Evolutionary conservation across 129 eudicot genomes (phyloP), one percentile per base, ranked within the genome.

Genomic region (Ambrosia trifida): DNA sequence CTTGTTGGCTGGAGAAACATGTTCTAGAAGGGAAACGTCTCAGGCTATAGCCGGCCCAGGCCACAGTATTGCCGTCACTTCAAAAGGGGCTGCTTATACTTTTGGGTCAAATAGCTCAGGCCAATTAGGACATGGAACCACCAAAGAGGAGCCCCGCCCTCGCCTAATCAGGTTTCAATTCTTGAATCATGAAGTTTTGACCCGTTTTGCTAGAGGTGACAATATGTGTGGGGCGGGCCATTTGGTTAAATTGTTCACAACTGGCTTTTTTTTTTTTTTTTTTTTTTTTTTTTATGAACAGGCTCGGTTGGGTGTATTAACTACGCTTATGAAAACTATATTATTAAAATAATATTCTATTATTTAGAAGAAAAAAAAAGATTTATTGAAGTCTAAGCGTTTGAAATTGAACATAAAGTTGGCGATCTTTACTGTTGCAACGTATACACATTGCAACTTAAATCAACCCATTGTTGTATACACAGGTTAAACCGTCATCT

Each of bases 41-140:
- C 99, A 94, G 78, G 99, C 99, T 17, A 85, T 94, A 67, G 99
- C 99, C 0, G 99, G 99, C 7, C 97, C 99, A 0, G 93, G 99
- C 40, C 99, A 94, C 68, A 94, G 99, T 70, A 74, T 94, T 19
- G 96, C 96, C 4, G 98, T 94, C 82, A 89, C 96, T 31, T 82
- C 88, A 18, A 89, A 80, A 58, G 98, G 99, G 35, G 81, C 74
- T 47, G 99, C 79, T 47, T 94, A 87, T 73, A 82, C 99, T 0
- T 94, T 94, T 20, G 99, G 99, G 57, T 85, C 96, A 28, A 94
- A 94, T 64, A 87, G 85, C 77, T 89, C 91, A 0, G 99, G 99
- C 18, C 99, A 94, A 74, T 95, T 94, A 10, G 99, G 99, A 12
- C 96, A 94, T 60, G 99, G 96, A 17, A 81, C 84, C 16, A 81